Base-by-base conservation (phyloP, 2,329 filamentous ascomycete species). In the Neofusicoccum cordaticola region DNA sequence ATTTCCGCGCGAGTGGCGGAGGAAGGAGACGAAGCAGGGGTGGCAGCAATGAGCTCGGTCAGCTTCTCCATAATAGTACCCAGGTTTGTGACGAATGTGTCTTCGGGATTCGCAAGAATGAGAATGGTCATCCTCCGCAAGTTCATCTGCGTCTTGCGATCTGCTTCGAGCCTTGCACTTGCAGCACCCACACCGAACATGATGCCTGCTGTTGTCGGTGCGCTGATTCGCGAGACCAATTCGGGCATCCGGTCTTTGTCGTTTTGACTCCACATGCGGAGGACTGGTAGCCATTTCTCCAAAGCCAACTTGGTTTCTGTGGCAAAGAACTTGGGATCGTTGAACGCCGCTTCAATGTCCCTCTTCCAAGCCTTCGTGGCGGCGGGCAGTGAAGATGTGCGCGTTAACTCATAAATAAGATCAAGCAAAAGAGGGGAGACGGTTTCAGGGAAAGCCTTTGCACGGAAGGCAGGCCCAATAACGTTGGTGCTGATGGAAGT, bases 111-210 rank as follows among this genome's bases (percentile, higher is more conserved):
- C 0, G 93, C 90, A 5, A 98, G 83, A 15, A 98, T 81, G 11
- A 99, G 82, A 1, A 93, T 84, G 4, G 93, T 88, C 52, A 96
- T 87, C 52, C 95, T 87, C 12, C 93, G 90, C 17, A 99, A 84
- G 68, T 93, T 97, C 35, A 97, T 84, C 77, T 98, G 94, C 0
- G 93, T 93, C 78, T 90, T 95, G 65, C 93, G 89, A 77, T 99
- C 95, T 5, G 96, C 93, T 78, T 99, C 95, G n/a, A 96, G 85
- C 65, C 95, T 86, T 41, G 95, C 95, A 48, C 93, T 96, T 22
- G 92, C 93, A 6, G 95, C 95, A 11, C 96, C 96, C 0, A 99
- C 95, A n/a, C 95, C 95, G 72, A 99, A 99, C 74, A 99, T 94
- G 70, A 99, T 96, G 8, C 95, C 95, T 0, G 96, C 95, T 13